phyloP scores from a whole-genome alignment of 108 stramenopile species.

The Aurantiochytrium sp. region DNA sequence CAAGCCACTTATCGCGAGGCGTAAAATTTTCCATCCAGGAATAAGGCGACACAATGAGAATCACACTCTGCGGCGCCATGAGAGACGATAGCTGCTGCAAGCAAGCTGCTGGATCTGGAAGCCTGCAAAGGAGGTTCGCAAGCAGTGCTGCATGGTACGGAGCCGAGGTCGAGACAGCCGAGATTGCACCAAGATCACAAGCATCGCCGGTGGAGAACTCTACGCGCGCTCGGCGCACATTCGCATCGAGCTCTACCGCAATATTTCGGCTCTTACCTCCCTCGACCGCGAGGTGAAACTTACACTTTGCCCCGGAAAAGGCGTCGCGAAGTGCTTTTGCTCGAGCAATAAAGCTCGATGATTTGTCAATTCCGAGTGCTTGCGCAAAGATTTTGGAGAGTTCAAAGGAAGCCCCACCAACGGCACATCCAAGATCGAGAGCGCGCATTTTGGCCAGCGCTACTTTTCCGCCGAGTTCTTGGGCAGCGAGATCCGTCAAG shows the following conservation, averaged over 20 bases:
- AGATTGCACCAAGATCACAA: conserved; percentile 36
- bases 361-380: conserved; percentile 83
- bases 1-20: conserved; percentile 65
- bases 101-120: conserved; percentile 66
- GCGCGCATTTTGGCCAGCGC: conserved; percentile 8
- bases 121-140: conserved; percentile 79
- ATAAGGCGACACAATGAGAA: conserved; percentile 82
- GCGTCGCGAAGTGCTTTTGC: conserved; percentile 62
- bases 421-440: conserved; percentile 82
- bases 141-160: conserved; percentile 76
- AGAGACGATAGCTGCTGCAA: conserved; percentile 25
- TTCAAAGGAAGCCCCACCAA: conserved; percentile 81
- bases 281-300: background rate
- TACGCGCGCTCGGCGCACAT: conserved; percentile 55
- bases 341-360: conserved; percentile 64
- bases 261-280: background rate
- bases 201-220: conserved; percentile 78
- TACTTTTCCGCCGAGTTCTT: background rate
- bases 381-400: conserved; percentile 70
- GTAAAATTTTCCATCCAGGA: conserved; percentile 86
- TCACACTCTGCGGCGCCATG: conserved; percentile 72
- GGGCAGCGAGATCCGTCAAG: background rate
- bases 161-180: background rate
- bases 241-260: conserved; percentile 62
- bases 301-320: background rate